These are phyloP conservation scores for Apophysomyces trapeziformis DNA, from an alignment of 371 early-diverging fungal genomes.

Conservation along the genomic window DNA sequence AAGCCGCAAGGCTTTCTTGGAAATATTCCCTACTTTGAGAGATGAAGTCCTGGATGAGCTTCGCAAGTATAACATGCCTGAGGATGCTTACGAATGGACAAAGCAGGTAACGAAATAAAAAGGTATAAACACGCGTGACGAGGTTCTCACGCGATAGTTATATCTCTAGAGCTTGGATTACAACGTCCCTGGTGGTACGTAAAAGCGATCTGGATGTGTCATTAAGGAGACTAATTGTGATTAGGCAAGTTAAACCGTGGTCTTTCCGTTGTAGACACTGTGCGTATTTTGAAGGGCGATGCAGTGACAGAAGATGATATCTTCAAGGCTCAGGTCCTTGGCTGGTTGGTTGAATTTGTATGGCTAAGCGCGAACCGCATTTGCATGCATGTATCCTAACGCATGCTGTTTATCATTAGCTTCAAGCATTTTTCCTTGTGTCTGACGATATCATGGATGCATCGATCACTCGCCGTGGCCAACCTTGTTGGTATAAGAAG, in stretches of 20 bases:
- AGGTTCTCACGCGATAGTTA: neutral
- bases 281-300: constrained; percentile 75
- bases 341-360: constrained; percentile 96
- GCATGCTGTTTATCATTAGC: constrained; percentile 44
- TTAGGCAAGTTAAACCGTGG: constrained; percentile 97
- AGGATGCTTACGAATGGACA: constrained; percentile 77
- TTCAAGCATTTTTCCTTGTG: constrained; percentile 97
- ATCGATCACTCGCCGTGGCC: constrained; percentile 93
- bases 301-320: constrained; percentile 80
- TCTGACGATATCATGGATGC: constrained; percentile 98
- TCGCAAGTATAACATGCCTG: constrained; percentile 70
- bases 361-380: constrained; percentile 21
- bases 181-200: constrained; percentile 82
- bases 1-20: constrained; percentile 62
- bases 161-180: constrained; percentile 65
- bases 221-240: neutral
- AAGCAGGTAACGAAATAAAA: constrained; percentile 36
- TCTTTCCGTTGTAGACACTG: constrained; percentile 89
- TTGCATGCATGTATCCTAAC: neutral
- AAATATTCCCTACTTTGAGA: constrained; percentile 59
- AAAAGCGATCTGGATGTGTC: neutral
- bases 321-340: constrained; percentile 86
- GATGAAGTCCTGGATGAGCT: constrained; percentile 70
- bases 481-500: constrained; percentile 94
- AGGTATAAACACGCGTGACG: neutral